phyloP scores from a whole-genome alignment of 345 rosid genomes.

The Cardamine chenopodiifolia region DNA sequence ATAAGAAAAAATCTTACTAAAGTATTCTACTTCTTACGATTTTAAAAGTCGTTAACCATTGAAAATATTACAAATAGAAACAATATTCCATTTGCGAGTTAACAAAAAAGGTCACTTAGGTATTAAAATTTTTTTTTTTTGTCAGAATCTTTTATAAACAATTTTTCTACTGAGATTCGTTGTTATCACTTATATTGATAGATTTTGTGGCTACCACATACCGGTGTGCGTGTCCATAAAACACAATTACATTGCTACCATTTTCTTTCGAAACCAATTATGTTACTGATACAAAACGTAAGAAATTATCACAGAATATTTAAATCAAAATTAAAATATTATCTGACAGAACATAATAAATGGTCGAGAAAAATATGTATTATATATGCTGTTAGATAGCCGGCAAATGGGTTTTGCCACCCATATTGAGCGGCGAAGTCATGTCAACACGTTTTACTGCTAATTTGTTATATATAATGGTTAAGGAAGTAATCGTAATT shows the following conservation, averaged over 20 bases:
- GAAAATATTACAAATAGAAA: too few species aligned
- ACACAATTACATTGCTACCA: background rate
- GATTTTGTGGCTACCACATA: conserved; percentile 20
- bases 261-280: background rate
- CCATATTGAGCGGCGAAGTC: conserved; percentile 41
- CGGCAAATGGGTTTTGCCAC: conserved; percentile 44
- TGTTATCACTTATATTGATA: background rate
- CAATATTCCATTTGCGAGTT: too few species aligned
- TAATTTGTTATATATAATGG: conserved; percentile 23
- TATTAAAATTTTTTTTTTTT: too few species aligned
- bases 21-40: background rate
- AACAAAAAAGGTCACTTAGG: too few species aligned
- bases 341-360: conserved; percentile 29
- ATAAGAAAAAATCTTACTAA: background rate
- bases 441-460: conserved; percentile 46
- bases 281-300: background rate
- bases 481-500: conserved; percentile 39
- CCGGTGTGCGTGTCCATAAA: conserved; percentile 19
- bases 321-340: background rate
- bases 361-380: background rate
- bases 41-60: too few species aligned
- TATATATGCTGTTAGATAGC: conserved; percentile 43
- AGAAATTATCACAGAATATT: conserved; percentile 1
- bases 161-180: conserved; percentile 23
- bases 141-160: conserved; percentile 30